Evolutionary conservation across 768 basidiomycete species (phyloP).

Genomic region (Candolleomyces aberdarensis): DNA sequence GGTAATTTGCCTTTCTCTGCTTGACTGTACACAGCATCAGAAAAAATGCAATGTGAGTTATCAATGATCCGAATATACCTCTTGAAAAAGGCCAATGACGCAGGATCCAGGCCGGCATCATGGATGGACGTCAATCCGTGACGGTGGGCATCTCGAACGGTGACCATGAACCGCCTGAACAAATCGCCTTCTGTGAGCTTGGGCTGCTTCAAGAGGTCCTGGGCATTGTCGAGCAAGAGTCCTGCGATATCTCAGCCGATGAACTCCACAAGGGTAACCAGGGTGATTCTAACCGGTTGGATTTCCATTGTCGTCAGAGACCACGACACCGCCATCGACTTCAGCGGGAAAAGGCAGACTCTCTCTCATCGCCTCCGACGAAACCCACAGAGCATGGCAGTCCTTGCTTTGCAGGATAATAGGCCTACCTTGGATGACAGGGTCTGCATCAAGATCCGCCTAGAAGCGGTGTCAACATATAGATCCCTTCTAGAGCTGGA

Average conservation of each 20-base stretch:
- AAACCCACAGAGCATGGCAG: slow-evolving; percentile 88
- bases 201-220: slow-evolving; percentile 65
- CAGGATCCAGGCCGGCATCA: slow-evolving; percentile 74
- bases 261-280: slow-evolving; percentile 1
- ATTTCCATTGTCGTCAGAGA: slow-evolving; percentile 60
- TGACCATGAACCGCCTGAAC: slow-evolving; percentile 53
- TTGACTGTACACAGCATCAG: slow-evolving; percentile 41
- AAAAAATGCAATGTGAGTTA: neutral
- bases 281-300: slow-evolving; percentile 58
- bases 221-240: slow-evolving; percentile 84
- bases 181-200: slow-evolving; percentile 62
- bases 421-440: slow-evolving; percentile 61
- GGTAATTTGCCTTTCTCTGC: slow-evolving; percentile 60
- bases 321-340: slow-evolving; percentile 79
- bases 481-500: neutral
- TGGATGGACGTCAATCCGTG: slow-evolving; percentile 82
- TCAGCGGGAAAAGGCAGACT: slow-evolving; percentile 62
- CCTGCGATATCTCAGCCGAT: slow-evolving; percentile 35
- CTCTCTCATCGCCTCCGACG: slow-evolving; percentile 50
- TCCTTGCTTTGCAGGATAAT: slow-evolving; percentile 84
- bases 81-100: slow-evolving; percentile 72
- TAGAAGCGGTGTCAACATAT: slow-evolving; percentile 22
- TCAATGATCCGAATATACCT: slow-evolving; percentile 35
- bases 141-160: slow-evolving; percentile 65
- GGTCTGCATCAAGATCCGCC: slow-evolving; percentile 72